Evolutionary conservation across 257 asterid species (phyloP), one percentile per base, ranked within the genome.

Genomic region (Anisodus acutangulus): DNA sequence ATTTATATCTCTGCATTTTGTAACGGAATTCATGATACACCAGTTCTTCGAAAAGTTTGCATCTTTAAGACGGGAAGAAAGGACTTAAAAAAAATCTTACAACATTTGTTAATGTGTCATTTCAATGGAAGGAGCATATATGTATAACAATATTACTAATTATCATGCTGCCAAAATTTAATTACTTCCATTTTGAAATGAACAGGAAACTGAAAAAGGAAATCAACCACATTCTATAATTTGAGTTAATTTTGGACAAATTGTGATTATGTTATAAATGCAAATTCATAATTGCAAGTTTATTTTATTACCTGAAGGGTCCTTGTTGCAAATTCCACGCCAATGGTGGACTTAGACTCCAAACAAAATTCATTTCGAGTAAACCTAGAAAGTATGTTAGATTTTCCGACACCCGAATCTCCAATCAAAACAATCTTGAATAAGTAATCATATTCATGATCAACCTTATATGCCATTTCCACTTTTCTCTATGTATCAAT

Each of bases 261-360:
- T 57, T 57, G 63, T 15, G 63, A 57, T 57, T 2, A 57, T 57
- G 63, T 6, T 8, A 13, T 4, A n/a, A 35, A 35, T 26, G 43
- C 45, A 68, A 68, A 68, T n/a, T 31, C 16, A 68, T 11, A 68
- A 26, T 11, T 5, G 43, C 49, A 35, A 11, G 8, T 63, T 2
- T 39, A 37, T 43, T 49, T 31, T 31, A 31, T 47, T 26, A 90
- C 91, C 93, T 90, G 93, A 37, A 90, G 89, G 80, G 93, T 90
- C 80, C 90, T 88, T 19, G 93, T 90, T 5, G 93, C 93, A 71
- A 90, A 90, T 84, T 90, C 91, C 22, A 88, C 93, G 9, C 93
- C 93, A 13, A 90, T 88, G 82, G 93, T 90, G n/a, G 93, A 88
- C 81, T 90, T 90, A 39, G 91, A 90, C n/a, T 90, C 90, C 83